Evolutionary conservation across 140 eudicot genomes (phyloP).

Genomic region (Bidens hawaiensis): DNA sequence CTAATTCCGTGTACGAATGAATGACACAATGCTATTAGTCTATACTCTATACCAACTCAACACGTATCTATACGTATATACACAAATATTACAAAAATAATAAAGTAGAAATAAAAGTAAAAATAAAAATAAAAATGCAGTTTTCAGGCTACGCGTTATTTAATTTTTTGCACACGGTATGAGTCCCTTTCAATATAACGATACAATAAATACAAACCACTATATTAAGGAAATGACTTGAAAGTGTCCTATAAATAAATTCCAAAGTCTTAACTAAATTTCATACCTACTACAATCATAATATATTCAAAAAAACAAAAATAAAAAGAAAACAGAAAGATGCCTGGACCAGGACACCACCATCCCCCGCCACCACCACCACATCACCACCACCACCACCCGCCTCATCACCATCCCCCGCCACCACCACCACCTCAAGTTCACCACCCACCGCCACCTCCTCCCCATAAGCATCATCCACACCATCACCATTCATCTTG

Average conservation of each 20-base stretch:
- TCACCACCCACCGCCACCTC: conserved; percentile 17
- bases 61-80: too few relatives aligned
- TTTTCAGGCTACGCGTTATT: too few relatives aligned
- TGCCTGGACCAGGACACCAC: conserved; percentile 12
- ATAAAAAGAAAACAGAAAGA: not conserved
- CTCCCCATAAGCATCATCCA: conserved; percentile 7
- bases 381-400: not conserved
- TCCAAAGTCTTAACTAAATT: not conserved
- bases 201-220: too few relatives aligned
- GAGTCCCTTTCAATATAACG: too few relatives aligned
- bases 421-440: conserved; percentile 2
- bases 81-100: too few relatives aligned
- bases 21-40: too few relatives aligned
- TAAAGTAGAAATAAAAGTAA: too few relatives aligned
- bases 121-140: too few relatives aligned
- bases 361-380: not conserved
- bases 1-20: too few relatives aligned
- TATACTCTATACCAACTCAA: too few relatives aligned
- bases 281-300: not conserved
- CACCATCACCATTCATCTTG: not conserved
- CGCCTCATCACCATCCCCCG: not conserved
- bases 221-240: conserved; percentile 5
- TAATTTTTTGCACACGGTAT: too few relatives aligned
- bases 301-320: not conserved
- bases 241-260: not conserved